Base-by-base conservation (phyloP, 2,329 filamentous ascomycete species). In the Aphanoascus verrucosus region DNA sequence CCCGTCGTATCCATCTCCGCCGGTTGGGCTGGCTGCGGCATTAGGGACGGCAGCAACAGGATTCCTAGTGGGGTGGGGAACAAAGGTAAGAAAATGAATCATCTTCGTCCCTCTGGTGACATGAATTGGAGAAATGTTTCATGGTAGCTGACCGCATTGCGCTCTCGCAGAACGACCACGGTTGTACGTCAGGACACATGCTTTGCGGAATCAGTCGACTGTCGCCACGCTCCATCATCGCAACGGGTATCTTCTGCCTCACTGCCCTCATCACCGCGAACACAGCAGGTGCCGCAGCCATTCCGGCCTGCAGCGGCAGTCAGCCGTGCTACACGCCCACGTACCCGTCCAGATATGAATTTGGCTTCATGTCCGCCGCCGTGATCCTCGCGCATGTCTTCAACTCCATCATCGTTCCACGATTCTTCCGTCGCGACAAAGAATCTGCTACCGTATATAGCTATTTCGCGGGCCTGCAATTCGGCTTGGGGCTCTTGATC, bases 171-270 rank as follows among this genome's bases (percentile, higher is more conserved):
- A 70, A 69, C 58, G 70, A 67, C 47, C 69, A 71, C 52, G 76
- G 77, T 15, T 79, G 77, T 59, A 78, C 76, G 8, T 78, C 76
- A 1, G 76, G 76, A 49, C 76, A 79, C 59, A 77, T 79, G 73
- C 72, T 79, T 32, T 78, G 76, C 56, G 77, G 77, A 1, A 60
- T 79, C 3, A 70, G 74, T 4, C 70, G 75, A 40, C 65, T 76
- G 23, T 77, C 72, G 12, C 65, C 69, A n/a, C 72, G 75, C 46
- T 78, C 76, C 12, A 56, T 74, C 4, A 67, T 73, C 52, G 74
- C 76, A 44, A 74, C 72, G 0, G 65, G 64, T 11, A 61, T 69
- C 20, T 75, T 75, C 64, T 74, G 74, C 63, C 64, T 63, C 8
- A 65, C 69, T 0, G 71, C 69, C 9, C 56, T 77, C n/a, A 60